Evolutionary conservation across 805 yeast genomes (phyloP).

Genomic region (Ogataea zsoltii): DNA sequence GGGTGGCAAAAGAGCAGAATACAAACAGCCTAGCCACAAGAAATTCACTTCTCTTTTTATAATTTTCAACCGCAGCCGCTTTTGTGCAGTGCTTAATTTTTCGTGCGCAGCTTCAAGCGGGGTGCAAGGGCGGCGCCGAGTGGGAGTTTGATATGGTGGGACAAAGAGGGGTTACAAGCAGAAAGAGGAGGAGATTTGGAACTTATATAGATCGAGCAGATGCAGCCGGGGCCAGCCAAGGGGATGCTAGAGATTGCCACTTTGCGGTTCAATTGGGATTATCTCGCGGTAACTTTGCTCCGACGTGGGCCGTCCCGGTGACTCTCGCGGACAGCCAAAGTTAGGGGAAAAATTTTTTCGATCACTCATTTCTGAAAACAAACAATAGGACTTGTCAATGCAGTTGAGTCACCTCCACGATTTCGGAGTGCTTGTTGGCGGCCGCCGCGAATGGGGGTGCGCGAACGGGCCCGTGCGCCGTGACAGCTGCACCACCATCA

Average conservation of each 20-base stretch:
- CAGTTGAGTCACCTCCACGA: slow-evolving; percentile 12
- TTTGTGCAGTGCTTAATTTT: not conserved
- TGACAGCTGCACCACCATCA: not conserved
- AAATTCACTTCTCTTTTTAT: not conserved
- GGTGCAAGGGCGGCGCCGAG: slow-evolving; percentile 9
- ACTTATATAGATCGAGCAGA: not conserved
- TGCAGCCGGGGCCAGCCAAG: not conserved
- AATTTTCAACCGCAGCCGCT: slow-evolving; percentile 2
- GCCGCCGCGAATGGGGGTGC: too few species aligned
- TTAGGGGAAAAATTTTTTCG: not conserved
- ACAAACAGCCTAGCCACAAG: not conserved
- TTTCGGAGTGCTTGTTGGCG: slow-evolving; percentile 4
- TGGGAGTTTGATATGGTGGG: not conserved
- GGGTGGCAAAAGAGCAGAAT: not conserved
- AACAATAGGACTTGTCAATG: slow-evolving; percentile 2
- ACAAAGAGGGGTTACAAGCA: not conserved
- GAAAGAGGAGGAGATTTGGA: not conserved
- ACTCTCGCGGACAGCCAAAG: too few species aligned
- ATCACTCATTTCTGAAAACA: slow-evolving; percentile 3
- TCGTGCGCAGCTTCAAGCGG: not conserved
- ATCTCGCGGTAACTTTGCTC: slow-evolving; percentile 6
- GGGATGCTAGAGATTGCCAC: not conserved
- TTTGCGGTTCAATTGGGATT: not conserved
- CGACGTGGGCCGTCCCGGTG: slow-evolving; percentile 1
- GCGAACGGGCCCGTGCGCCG: too few species aligned